Evolutionary conservation across 495 filamentous ascomycete genomes (phyloP).

Genomic region (Aspergillus cristatus): DNA sequence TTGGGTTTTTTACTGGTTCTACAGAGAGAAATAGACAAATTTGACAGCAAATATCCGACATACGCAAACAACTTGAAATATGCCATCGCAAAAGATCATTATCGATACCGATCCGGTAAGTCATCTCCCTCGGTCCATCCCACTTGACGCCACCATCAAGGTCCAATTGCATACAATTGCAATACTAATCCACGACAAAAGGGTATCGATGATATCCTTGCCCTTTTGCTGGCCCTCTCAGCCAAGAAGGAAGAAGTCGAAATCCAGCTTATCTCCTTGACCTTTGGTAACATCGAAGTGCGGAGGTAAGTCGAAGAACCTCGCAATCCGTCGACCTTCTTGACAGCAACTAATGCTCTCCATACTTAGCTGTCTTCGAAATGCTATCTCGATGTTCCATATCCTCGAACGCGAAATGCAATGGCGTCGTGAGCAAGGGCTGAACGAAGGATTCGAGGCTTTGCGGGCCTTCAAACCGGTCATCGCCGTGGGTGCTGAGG

Average conservation of each 20-base stretch:
- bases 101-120: constrained; percentile 85
- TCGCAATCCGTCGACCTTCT: constrained; percentile 2
- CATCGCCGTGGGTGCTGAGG: constrained; percentile 76
- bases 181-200: constrained; percentile 10
- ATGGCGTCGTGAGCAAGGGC: constrained; percentile 65
- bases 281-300: constrained; percentile 85
- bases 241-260: constrained; percentile 80
- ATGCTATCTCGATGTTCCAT: constrained; percentile 86
- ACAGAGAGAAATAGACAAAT: neutral
- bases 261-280: constrained; percentile 79
- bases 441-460: constrained; percentile 56
- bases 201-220: constrained; percentile 91
- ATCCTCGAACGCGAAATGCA: constrained; percentile 80
- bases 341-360: too few species aligned
- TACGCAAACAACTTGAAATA: too few species aligned
- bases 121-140: neutral
- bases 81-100: constrained; percentile 57
- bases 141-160: neutral
- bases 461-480: constrained; percentile 64
- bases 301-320: constrained; percentile 48
- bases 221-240: constrained; percentile 73
- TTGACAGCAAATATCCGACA: too few species aligned
- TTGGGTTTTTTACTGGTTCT: neutral
- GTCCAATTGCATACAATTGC: too few species aligned
- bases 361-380: constrained; percentile 63